These are phyloP conservation scores for Xylaria hypoxylon DNA, from an alignment of 2,329 filamentous ascomycete species.

Conservation along the genomic window DNA sequence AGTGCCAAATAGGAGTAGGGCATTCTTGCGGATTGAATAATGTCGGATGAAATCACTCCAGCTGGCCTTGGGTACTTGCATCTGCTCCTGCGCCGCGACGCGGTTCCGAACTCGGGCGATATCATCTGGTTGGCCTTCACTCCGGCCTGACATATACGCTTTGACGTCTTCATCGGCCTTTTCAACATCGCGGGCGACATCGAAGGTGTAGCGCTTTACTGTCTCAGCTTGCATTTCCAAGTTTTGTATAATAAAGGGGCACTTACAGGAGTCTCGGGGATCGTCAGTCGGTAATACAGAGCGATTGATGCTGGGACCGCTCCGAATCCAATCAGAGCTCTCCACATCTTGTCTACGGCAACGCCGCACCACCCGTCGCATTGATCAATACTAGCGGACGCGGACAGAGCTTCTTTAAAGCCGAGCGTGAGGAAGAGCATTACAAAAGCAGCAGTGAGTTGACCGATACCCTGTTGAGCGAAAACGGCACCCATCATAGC, in stretches of 20 bases:
- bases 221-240: slow-evolving; percentile 27
- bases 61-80: slow-evolving; percentile 76
- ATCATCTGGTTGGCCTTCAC: slow-evolving; percentile 73
- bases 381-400: slow-evolving; percentile 61
- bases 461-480: slow-evolving; percentile 87
- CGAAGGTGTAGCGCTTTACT: slow-evolving; percentile 79
- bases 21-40: slow-evolving; percentile 78
- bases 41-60: slow-evolving; percentile 77
- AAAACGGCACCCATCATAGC: slow-evolving; percentile 89
- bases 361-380: slow-evolving; percentile 74
- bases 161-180: slow-evolving; percentile 79
- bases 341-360: slow-evolving; percentile 92
- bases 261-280: slow-evolving; percentile 79
- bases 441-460: slow-evolving; percentile 79
- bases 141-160: slow-evolving; percentile 77
- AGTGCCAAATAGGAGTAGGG: slow-evolving; percentile 79
- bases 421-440: slow-evolving; percentile 79
- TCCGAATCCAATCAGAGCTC: slow-evolving; percentile 82
- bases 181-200: slow-evolving; percentile 79
- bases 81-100: slow-evolving; percentile 63
- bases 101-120: slow-evolving; percentile 70
- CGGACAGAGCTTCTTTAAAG: slow-evolving; percentile 73
- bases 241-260: too few relatives aligned
- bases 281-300: slow-evolving; percentile 82
- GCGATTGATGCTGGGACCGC: slow-evolving; percentile 83